phyloP scores from a whole-genome alignment of 2,329 filamentous ascomycete species.

The Alternaria sp. region DNA sequence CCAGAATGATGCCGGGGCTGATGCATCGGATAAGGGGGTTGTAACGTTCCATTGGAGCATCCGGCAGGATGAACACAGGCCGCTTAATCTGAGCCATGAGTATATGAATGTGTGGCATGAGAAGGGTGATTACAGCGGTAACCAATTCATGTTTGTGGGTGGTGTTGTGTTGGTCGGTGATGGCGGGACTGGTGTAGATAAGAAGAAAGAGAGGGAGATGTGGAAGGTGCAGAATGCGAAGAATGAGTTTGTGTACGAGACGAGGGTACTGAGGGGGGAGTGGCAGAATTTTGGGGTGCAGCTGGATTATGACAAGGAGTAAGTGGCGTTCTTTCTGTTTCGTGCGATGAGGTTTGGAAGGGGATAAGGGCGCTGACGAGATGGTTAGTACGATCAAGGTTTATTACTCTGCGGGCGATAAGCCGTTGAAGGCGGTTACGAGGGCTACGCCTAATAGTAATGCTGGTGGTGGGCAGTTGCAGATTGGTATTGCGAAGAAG shows the following conservation, averaged over 20 bases:
- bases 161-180: slow-evolving; percentile 29
- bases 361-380: background rate
- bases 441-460: slow-evolving; percentile 27
- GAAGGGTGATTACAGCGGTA: slow-evolving; percentile 30
- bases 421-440: slow-evolving; percentile 21
- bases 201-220: slow-evolving; percentile 20
- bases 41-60: slow-evolving; percentile 40
- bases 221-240: slow-evolving; percentile 31
- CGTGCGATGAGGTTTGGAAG: background rate
- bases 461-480: slow-evolving; percentile 33
- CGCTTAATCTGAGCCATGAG: slow-evolving; percentile 36
- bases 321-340: slow-evolving; percentile 1
- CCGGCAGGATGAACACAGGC: slow-evolving; percentile 17
- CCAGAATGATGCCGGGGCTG: slow-evolving; percentile 23
- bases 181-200: slow-evolving; percentile 26
- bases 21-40: slow-evolving; percentile 28
- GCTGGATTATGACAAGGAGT: slow-evolving; percentile 31
- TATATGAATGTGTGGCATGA: slow-evolving; percentile 43
- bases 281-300: slow-evolving; percentile 41
- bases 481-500: slow-evolving; percentile 39
- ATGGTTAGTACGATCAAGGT: slow-evolving; percentile 30
- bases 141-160: slow-evolving; percentile 33
- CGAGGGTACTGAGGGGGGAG: slow-evolving; percentile 9
- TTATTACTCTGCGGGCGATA: slow-evolving; percentile 27
- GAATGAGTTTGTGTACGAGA: slow-evolving; percentile 28